These are phyloP conservation scores for Orbilia oligospora DNA, from an alignment of 2,329 filamentous ascomycete species.

Conservation along the genomic window DNA sequence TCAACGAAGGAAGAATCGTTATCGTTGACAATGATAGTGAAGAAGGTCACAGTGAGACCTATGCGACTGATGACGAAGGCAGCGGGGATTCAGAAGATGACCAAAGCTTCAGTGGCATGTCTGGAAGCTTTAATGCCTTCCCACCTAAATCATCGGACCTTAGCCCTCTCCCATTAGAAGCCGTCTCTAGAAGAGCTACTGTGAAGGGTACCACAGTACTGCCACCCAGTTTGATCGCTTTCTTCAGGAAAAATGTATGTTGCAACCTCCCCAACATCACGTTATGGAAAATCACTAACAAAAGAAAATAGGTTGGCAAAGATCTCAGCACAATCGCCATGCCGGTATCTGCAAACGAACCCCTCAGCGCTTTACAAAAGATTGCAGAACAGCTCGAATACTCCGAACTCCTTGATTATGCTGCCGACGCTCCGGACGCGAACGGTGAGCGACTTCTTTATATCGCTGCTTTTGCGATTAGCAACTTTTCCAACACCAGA, in stretches of 20 bases:
- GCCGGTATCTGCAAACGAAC: slow-evolving; percentile 97
- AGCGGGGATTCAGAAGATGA: slow-evolving; percentile 74
- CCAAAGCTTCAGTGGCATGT: slow-evolving; percentile 68
- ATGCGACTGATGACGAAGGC: slow-evolving; percentile 76
- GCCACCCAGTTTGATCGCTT: slow-evolving; percentile 92
- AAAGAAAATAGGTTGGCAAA: slow-evolving; percentile 74
- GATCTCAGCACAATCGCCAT: slow-evolving; percentile 96
- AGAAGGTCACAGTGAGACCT: slow-evolving; percentile 71
- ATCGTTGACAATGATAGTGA: slow-evolving; percentile 63
- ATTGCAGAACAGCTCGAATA: slow-evolving; percentile 94
- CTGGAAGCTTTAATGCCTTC: slow-evolving; percentile 74
- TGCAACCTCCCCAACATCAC: not conserved
- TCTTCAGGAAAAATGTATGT: slow-evolving; percentile 90
- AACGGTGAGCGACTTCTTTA: slow-evolving; percentile 82
- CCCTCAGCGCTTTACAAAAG: slow-evolving; percentile 87
- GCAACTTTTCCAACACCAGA: slow-evolving; percentile 83
- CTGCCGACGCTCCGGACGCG: slow-evolving; percentile 73
- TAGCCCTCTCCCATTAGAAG: slow-evolving; percentile 79
- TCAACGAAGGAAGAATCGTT: slow-evolving; percentile 62
- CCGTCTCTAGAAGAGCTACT: slow-evolving; percentile 77
- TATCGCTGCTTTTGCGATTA: slow-evolving; percentile 90
- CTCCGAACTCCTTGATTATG: slow-evolving; percentile 83
- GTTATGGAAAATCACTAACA: not conserved
- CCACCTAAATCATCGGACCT: slow-evolving; percentile 68
- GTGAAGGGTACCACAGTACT: slow-evolving; percentile 81